phyloP scores from a whole-genome alignment of 78 protist genomes.

The Polysphondylium violaceum region DNA sequence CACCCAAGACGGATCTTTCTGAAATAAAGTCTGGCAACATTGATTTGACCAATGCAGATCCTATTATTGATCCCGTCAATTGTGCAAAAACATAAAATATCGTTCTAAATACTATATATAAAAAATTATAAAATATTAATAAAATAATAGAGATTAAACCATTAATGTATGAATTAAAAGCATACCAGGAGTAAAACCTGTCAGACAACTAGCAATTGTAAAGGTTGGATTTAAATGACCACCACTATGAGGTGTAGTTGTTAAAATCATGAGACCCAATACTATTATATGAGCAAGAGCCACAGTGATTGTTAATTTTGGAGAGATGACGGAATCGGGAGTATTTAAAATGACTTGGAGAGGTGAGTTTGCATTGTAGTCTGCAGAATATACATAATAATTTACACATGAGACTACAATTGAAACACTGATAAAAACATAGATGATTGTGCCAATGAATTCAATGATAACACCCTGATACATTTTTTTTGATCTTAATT shows the following conservation, averaged over 20 bases:
- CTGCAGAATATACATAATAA: background rate
- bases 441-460: conserved; percentile 20
- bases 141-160: background rate
- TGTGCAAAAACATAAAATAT: conserved; percentile 43
- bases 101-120: background rate
- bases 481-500: background rate
- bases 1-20: conserved; percentile 12
- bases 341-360: background rate
- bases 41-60: conserved; percentile 17
- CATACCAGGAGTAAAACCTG: conserved; percentile 47
- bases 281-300: conserved; percentile 30
- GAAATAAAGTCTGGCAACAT: background rate
- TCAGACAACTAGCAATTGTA: conserved; percentile 28
- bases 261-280: conserved; percentile 16
- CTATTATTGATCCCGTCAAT: conserved; percentile 46
- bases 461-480: conserved; percentile 15
- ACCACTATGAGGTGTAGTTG: conserved; percentile 35
- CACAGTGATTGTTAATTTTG: background rate
- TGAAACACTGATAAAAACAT: conserved; percentile 5
- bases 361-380: background rate
- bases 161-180: background rate
- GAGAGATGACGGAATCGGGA: background rate
- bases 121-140: background rate
- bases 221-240: conserved; percentile 65
- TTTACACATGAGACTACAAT: conserved; percentile 23